phyloP scores from a whole-genome alignment of 169 alveolate species.

The Plasmodium berghei region DNA sequence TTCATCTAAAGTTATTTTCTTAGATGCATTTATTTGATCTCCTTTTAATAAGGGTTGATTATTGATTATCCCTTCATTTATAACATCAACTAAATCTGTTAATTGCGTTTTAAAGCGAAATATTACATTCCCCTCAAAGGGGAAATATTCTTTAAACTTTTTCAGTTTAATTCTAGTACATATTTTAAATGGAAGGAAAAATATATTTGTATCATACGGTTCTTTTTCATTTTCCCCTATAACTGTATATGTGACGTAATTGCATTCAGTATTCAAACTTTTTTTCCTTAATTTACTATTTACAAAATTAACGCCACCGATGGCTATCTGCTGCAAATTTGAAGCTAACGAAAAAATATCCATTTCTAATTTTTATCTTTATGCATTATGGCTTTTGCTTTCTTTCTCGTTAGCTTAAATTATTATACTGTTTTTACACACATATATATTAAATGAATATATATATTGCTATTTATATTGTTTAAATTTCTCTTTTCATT shows the following conservation, averaged over 20 bases:
- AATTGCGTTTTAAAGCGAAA: constrained; percentile 56
- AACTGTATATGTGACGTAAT: constrained; percentile 55
- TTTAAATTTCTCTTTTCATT: no score
- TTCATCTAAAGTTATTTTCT: constrained; percentile 55
- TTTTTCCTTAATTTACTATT: constrained; percentile 57
- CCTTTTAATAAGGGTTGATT: constrained; percentile 36
- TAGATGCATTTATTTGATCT: background rate
- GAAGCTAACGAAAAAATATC: constrained; percentile 75
- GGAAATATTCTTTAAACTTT: constrained; percentile 69
- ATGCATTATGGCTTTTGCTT: background rate
- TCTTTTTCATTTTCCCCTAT: constrained; percentile 74
- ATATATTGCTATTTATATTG: constrained; percentile 2
- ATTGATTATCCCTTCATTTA: constrained; percentile 61
- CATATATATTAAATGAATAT: constrained; percentile 4
- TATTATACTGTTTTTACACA: background rate
- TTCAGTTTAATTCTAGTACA: constrained; percentile 31
- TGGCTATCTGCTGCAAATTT: constrained; percentile 75
- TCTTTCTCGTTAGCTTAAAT: background rate
- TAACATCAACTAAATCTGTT: constrained; percentile 51
- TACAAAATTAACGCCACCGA: constrained; percentile 69
- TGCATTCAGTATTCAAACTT: constrained; percentile 8
- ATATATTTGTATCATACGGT: constrained; percentile 70
- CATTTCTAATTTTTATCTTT: constrained; percentile 22
- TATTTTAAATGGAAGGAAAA: constrained; percentile 61
- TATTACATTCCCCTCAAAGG: constrained; percentile 56